phyloP scores from a whole-genome alignment of 495 filamentous ascomycete genomes.

The Chaetomidium leptoderma region DNA sequence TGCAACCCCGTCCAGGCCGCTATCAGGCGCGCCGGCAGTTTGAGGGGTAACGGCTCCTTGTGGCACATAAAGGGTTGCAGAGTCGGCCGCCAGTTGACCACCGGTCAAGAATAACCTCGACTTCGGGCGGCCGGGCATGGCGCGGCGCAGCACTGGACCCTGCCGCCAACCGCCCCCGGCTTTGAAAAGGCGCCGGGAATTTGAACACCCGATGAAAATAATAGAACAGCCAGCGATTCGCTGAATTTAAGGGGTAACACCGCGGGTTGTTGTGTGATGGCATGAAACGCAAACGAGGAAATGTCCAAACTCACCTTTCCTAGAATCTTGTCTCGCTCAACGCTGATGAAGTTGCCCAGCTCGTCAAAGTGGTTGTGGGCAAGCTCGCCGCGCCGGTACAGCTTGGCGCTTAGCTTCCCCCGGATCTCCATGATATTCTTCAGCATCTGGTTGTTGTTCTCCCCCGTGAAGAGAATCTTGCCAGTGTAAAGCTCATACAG shows the following conservation, averaged over 20 bases:
- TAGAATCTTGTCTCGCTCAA: slow-evolving; percentile 79
- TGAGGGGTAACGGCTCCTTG: too few species aligned
- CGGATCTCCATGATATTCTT: slow-evolving; percentile 93
- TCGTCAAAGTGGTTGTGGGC: slow-evolving; percentile 80
- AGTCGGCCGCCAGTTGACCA: not conserved
- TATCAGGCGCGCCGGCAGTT: slow-evolving; percentile 8
- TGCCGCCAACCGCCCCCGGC: slow-evolving; percentile 13
- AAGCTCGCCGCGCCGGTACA: slow-evolving; percentile 74
- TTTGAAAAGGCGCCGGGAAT: slow-evolving; percentile 14
- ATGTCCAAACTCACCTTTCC: slow-evolving; percentile 57
- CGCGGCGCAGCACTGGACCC: slow-evolving; percentile 21
- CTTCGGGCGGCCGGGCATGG: slow-evolving; percentile 12
- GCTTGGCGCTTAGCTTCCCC: slow-evolving; percentile 83
- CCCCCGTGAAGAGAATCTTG: slow-evolving; percentile 92
- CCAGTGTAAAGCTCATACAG: slow-evolving; percentile 95
- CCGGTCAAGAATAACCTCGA: not conserved
- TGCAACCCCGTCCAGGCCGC: not conserved
- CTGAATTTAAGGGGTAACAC: not conserved
- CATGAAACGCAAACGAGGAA: slow-evolving; percentile 15
- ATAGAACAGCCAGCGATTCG: slow-evolving; percentile 9
- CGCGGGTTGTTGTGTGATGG: not conserved
- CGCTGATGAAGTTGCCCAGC: slow-evolving; percentile 76
- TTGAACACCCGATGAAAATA: slow-evolving; percentile 1
- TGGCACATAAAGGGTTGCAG: too few species aligned
- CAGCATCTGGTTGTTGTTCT: slow-evolving; percentile 97